Percentiles rank a stretch among this genome's conserved stretches.
phyloP scores from a whole-genome alignment of 306 rosid genomes.

The Elaeagnus macrophylla region DNA sequence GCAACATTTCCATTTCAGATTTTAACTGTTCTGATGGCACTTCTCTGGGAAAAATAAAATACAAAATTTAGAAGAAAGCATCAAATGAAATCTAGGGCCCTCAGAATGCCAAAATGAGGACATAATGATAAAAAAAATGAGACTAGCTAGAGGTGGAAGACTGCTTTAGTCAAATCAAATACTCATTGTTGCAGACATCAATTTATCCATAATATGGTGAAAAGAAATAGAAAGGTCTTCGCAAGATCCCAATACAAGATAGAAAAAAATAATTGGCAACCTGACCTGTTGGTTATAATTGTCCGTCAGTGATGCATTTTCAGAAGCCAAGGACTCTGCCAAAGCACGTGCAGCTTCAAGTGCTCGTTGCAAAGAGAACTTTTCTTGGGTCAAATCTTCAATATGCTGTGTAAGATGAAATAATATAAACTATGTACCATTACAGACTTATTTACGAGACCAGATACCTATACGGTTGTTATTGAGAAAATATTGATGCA shows the following conservation, averaged over 20 bases:
- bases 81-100: neutral
- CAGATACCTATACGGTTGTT: neutral
- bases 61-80: constrained; percentile 17
- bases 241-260: neutral
- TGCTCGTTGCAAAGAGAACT: constrained; percentile 83
- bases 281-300: constrained; percentile 88
- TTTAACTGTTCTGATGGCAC: constrained; percentile 70
- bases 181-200: neutral
- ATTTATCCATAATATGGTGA: neutral
- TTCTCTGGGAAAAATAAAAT: constrained; percentile 46
- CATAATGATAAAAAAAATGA: neutral
- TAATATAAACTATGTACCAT: neutral
- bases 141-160: neutral
- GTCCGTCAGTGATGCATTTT: constrained; percentile 90
- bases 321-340: constrained; percentile 86
- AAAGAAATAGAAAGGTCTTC: neutral
- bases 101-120: neutral
- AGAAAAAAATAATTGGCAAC: constrained; percentile 4
- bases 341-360: constrained; percentile 70
- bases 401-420: constrained; percentile 55
- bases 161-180: neutral
- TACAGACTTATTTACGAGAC: neutral
- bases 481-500: neutral
- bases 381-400: constrained; percentile 93
- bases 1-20: constrained; percentile 71